These are phyloP conservation scores for Phycomyces blakesleeanus DNA, from an alignment of 192 early-diverging fungal species.

Conservation along the genomic window DNA sequence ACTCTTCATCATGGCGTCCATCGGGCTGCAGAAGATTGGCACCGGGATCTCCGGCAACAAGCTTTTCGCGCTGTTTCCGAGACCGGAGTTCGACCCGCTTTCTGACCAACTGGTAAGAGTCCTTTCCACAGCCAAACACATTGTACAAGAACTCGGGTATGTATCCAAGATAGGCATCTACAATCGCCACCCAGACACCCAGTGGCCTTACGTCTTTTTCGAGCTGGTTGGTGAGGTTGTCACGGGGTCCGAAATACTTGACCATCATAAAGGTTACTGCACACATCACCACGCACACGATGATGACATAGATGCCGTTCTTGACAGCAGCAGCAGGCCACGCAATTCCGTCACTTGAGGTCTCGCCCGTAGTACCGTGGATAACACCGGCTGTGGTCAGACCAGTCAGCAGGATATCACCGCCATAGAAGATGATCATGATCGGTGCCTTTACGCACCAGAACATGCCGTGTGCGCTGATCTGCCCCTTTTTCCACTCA, in stretches of 20 bases:
- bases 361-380: slow-evolving; percentile 17
- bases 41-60: neutral
- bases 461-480: slow-evolving; percentile 31
- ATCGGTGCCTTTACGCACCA: slow-evolving; percentile 37
- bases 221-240: neutral
- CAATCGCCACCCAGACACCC: slow-evolving; percentile 15
- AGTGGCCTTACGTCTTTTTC: neutral
- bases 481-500: slow-evolving; percentile 20
- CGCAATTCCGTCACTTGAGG: slow-evolving; percentile 3
- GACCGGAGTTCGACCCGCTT: slow-evolving; percentile 25
- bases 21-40: neutral
- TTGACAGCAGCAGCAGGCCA: slow-evolving; percentile 27
- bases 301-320: slow-evolving; percentile 23
- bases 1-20: neutral
- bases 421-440: slow-evolving; percentile 29
- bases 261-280: slow-evolving; percentile 25
- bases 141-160: slow-evolving; percentile 30
- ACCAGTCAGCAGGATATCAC: slow-evolving; percentile 17
- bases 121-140: slow-evolving; percentile 27
- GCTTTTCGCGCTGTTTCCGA: slow-evolving; percentile 9
- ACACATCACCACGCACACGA: slow-evolving; percentile 23
- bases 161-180: slow-evolving; percentile 31
- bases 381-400: slow-evolving; percentile 18
- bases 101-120: slow-evolving; percentile 23
- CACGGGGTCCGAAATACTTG: slow-evolving; percentile 19